Evolutionary conservation across 2,329 filamentous ascomycete species (phyloP).

Genomic region (Chaetomium strumarium): DNA sequence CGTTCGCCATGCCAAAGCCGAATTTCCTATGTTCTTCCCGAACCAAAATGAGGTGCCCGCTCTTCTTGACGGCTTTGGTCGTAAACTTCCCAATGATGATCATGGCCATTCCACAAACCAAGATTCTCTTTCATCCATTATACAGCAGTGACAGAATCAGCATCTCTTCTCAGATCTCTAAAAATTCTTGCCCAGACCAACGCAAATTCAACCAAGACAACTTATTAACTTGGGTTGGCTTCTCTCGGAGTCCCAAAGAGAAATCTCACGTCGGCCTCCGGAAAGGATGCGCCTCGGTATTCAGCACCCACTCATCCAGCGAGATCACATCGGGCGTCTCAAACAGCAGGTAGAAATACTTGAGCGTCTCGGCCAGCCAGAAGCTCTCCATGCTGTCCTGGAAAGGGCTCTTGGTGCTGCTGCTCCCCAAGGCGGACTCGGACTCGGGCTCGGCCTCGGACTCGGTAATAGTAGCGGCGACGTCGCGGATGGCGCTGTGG

Average conservation of each 20-base stretch:
- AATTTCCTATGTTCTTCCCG: not conserved
- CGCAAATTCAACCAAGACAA: not conserved
- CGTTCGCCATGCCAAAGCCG: slow-evolving; percentile 2
- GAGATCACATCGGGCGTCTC: slow-evolving; percentile 59
- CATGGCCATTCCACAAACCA: not conserved
- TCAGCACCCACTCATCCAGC: slow-evolving; percentile 63
- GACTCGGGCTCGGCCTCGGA: too few relatives aligned
- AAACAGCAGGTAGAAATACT: slow-evolving; percentile 86
- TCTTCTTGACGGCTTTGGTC: too few relatives aligned
- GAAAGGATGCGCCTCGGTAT: slow-evolving; percentile 58
- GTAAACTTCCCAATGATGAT: too few relatives aligned
- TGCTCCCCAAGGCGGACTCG: not conserved
- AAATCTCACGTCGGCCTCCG: slow-evolving; percentile 34
- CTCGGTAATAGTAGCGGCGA: slow-evolving; percentile 37
- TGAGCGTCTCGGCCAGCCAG: slow-evolving; percentile 85
- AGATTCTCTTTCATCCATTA: too few relatives aligned
- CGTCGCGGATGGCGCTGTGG: slow-evolving; percentile 64
- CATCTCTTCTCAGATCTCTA: too few relatives aligned
- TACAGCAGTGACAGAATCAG: too few relatives aligned
- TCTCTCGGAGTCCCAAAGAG: too few relatives aligned
- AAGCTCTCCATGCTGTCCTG: slow-evolving; percentile 76
- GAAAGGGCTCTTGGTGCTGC: not conserved
- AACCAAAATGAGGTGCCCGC: too few relatives aligned
- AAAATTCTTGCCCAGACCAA: too few relatives aligned
- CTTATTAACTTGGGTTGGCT: too few relatives aligned